These are phyloP conservation scores for Globisporangium irregulare DNA, from an alignment of 352 stramenopile species.

Conservation along the genomic window DNA sequence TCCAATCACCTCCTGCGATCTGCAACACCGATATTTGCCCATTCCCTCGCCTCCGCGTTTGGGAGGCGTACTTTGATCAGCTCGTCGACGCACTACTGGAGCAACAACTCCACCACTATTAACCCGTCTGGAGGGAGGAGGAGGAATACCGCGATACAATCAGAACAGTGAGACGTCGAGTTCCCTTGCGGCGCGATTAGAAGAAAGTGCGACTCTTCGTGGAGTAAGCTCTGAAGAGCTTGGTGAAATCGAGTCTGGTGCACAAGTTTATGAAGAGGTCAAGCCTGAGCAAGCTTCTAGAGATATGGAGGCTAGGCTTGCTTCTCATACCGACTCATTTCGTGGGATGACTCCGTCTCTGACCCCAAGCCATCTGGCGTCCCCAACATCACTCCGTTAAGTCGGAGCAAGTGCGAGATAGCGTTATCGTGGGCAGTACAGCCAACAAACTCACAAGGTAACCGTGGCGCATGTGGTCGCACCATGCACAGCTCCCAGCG, in stretches of 20 bases:
- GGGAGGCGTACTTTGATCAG: background rate
- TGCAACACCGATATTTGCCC: background rate
- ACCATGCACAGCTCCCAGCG: background rate
- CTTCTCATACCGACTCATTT: background rate
- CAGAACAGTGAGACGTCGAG: background rate
- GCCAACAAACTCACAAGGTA: background rate
- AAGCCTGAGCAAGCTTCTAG: background rate
- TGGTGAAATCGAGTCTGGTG: background rate
- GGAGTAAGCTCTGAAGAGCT: no score
- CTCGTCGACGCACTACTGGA: constrained; percentile 3
- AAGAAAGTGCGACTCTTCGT: background rate
- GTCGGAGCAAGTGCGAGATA: background rate
- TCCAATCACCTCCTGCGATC: background rate
- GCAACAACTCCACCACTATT: background rate
- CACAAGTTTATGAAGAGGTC: background rate
- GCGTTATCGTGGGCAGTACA: background rate
- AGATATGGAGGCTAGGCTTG: background rate
- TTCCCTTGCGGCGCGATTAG: background rate
- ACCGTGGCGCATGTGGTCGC: background rate
- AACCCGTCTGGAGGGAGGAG: background rate
- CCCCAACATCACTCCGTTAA: background rate
- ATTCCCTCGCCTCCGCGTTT: background rate
- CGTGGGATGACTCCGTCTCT: constrained; percentile 11
- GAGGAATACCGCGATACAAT: background rate
- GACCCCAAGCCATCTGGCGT: background rate